These are phyloP conservation scores for Nematodospora anomalae DNA, from an alignment of 1,139 yeast species.

Conservation along the genomic window DNA sequence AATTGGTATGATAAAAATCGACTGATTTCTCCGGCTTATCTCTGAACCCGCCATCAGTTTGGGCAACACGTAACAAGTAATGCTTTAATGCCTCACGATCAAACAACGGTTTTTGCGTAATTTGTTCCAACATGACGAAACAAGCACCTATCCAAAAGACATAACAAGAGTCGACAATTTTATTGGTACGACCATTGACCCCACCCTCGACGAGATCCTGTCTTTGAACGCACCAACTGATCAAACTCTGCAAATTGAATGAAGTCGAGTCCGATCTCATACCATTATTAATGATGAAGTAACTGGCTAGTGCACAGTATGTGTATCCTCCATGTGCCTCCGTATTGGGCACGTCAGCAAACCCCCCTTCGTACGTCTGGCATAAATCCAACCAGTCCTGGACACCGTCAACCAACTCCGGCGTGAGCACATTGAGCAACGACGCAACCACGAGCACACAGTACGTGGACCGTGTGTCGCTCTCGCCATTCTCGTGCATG, in stretches of 20 bases:
- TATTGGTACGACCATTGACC: slow-evolving; percentile 84
- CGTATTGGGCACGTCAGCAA: slow-evolving; percentile 74
- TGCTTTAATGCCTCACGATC: slow-evolving; percentile 56
- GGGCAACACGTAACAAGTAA: slow-evolving; percentile 78
- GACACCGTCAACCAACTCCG: slow-evolving; percentile 55
- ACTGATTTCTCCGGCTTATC: slow-evolving; percentile 85
- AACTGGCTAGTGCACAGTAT: slow-evolving; percentile 80
- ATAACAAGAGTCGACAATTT: slow-evolving; percentile 94
- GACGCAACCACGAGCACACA: slow-evolving; percentile 81
- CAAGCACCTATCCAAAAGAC: slow-evolving; percentile 94
- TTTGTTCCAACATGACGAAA: slow-evolving; percentile 61
- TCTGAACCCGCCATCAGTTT: slow-evolving; percentile 70
- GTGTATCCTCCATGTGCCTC: slow-evolving; percentile 99
- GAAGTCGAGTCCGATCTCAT: background rate
- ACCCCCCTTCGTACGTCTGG: slow-evolving; percentile 95
- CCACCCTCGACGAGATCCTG: slow-evolving; percentile 82
- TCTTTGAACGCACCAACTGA: slow-evolving; percentile 68
- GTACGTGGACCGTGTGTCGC: slow-evolving; percentile 83
- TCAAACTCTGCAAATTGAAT: slow-evolving; percentile 40
- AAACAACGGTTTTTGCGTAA: slow-evolving; percentile 35
- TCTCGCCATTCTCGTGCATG: slow-evolving; percentile 80
- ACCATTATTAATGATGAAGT: slow-evolving; percentile 29
- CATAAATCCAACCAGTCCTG: slow-evolving; percentile 65
- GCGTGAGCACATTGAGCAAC: slow-evolving; percentile 61
- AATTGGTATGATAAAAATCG: slow-evolving; percentile 91